Evolutionary conservation across 768 basidiomycete species (phyloP), one percentile per base, ranked within the genome.

Genomic region (Clitopilus hobsonii): DNA sequence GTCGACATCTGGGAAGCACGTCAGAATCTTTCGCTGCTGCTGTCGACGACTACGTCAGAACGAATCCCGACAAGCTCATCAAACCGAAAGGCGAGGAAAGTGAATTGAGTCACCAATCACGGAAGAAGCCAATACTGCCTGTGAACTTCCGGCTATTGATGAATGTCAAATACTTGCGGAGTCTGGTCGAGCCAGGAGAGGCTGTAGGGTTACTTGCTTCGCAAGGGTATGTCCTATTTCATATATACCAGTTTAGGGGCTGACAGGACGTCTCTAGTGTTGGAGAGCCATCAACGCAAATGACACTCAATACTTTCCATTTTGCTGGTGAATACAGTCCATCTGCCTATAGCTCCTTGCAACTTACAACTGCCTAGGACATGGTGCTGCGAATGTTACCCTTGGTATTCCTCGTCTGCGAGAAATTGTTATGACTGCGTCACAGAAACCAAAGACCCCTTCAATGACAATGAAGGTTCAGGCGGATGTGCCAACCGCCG

Each of bases 281-380:
- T 38, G 97, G 97, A 51, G 97, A 99, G 69, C 97, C 97, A 4
- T 99, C 97, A 14, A 99, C 97, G 0, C 97, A 99, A 69, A 99
- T 99, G 97, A 99, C 97, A 7, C 74, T 99, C 59, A 99, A 99
- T 68, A 99, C 97, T 11, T 99, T 99, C 84, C 97, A 99, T 76
- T 95, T 99, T 65, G 97, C 97, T 61, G 96, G 94, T 86, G 69
- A n/a, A n/a, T n/a, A n/a, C n/a, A 63, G 81, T 65, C 48, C 32
- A 25, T 29, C 22, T n/a, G n/a, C n/a, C n/a, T n/a, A n/a, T n/a
- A n/a, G n/a, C n/a, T n/a, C n/a, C n/a, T n/a, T n/a, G n/a, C n/a
- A n/a, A n/a, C n/a, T n/a, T n/a, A n/a, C n/a, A n/a, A n/a, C n/a
- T n/a, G n/a, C n/a, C n/a, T 60, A 94, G 93, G 96, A 59, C 97